phyloP scores from a whole-genome alignment of 73 alveolate species.

The Paramecium tetraurelia region DNA sequence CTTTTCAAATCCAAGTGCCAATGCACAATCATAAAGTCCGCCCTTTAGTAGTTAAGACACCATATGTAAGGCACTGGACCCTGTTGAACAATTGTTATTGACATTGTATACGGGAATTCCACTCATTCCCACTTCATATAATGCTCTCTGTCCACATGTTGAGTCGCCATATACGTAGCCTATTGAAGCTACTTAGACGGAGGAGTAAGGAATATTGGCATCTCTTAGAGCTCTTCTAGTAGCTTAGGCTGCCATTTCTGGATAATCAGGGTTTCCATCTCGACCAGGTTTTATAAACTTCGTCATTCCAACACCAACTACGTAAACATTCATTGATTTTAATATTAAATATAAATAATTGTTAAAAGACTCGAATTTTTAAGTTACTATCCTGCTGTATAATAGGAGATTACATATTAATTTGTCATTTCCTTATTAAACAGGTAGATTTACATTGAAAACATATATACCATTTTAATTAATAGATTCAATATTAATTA shows the following conservation, averaged over 20 bases:
- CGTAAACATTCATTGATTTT: constrained; percentile 70
- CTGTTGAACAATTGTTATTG: constrained; percentile 88
- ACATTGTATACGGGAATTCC: constrained; percentile 89
- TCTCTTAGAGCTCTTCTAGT: constrained; percentile 80
- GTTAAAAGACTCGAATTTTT: not conserved
- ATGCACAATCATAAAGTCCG: constrained; percentile 75
- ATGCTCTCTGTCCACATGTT: constrained; percentile 85
- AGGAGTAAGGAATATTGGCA: constrained; percentile 65
- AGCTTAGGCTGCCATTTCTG: constrained; percentile 79
- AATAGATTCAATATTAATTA: not conserved
- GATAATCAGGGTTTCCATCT: constrained; percentile 78
- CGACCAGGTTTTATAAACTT: constrained; percentile 83
- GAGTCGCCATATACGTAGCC: constrained; percentile 92
- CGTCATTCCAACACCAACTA: constrained; percentile 93
- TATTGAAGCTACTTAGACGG: constrained; percentile 73
- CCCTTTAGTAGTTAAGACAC: constrained; percentile 66
- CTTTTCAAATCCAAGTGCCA: constrained; percentile 89
- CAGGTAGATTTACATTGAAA: not conserved
- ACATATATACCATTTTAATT: not conserved
- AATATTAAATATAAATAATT: not conserved
- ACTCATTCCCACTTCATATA: constrained; percentile 88
- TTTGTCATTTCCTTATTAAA: not conserved
- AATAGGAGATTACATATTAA: not conserved
- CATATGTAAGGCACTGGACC: constrained; percentile 79
- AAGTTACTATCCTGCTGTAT: not conserved